Evolutionary conservation across 768 basidiomycete species (phyloP), one percentile per base, ranked within the genome.

Genomic region (Leccinum arenicola): DNA sequence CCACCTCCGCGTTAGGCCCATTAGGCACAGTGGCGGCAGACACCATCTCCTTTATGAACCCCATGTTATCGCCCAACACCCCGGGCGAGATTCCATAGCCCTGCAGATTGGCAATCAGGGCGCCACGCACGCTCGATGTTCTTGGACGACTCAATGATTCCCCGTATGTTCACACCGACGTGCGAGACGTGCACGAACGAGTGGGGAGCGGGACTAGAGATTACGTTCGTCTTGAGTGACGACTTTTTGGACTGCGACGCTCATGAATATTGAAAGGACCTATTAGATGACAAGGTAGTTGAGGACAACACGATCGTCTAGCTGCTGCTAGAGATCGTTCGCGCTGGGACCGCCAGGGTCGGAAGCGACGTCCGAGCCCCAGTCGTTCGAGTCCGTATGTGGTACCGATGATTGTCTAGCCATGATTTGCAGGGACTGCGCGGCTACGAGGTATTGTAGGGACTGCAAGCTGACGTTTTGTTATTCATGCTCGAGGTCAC

Each of bases 121-220:
- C 74, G 40, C 75, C 84, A 87, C 27, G 80, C 76, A 1, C 79
- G 77, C 50, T 84, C 82, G 43, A 84, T 73, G 60, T 78, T 80
- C 52, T 77, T 78, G 50, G 81, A 82, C 9, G 81, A 76, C 71
- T 85, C 83, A 62, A 84, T 76, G 55, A 73, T 70, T 4, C 83
- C 83, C 8, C 77, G 74, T 55, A 73, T 74, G 64, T 79, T 80
- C 52, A 86, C 71, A 8, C 86, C 86, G 53, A 88, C 80, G 68
- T 89, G 88, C 21, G 82, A 79, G 55, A 87, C 76, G 65, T 89
- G 87, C 57, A 82, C 80, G 69, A 88, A 89, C 21, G 87, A 84
- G 57, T 83, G 78, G 4, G 82, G 79, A 0, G 79, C 72, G 0
- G 87, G 87, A 17, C 78, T 68, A 14, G 87, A 87, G 62, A 89